Evolutionary conservation across 1,284 basidiomycete genomes (phyloP), one percentile per base, ranked within the genome.

Genomic region (Fomitopsis schrenkii): DNA sequence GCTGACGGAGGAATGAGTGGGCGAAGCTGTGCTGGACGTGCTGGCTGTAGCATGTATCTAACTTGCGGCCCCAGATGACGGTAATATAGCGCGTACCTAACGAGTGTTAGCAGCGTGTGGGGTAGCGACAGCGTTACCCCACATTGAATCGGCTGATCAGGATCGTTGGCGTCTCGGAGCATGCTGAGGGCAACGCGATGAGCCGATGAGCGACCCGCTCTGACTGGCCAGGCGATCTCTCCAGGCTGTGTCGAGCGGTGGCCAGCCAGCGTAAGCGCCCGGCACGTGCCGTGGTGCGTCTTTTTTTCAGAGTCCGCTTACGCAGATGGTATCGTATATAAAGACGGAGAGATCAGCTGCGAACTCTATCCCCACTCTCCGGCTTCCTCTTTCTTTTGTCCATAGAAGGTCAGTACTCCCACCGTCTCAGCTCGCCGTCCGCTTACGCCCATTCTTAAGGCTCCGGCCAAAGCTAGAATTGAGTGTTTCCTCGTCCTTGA

Each of bases 331-430:
- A 55, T 59, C 53, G 61, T 74, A 74, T 74, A 70, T 71, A 74
- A 71, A 58, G 61, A 33, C 48, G n/a, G 57, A 50, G 30, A 59
- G 63, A 62, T 59, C 46, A 50, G 60, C 57, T 28, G 45, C 38
- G 53, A 70, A 65, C 64, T 57, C 66, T 68, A 68, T 70, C 67
- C 65, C 64, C 66, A 63, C 71, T 68, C 71, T 72, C 66, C 68
- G 67, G 67, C 70, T 74, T 67, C 63, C 59, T 72, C 70, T 68
- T 69, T 66, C 62, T 66, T 64, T 70, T 70, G 63, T 70, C 71
- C 68, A 85, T 74, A 72, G 71, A 83, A 85, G 86, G 76, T 76
- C 60, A 53, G 66, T 62, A 28, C 79, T 79, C 48, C 17, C 62
- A n/a, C 48, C 42, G 35, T 66, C 60, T 30, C 30, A 55, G 35